These are phyloP conservation scores for Hymenoscyphus linearis DNA, from an alignment of 2,329 filamentous ascomycete genomes.

Conservation along the genomic window DNA sequence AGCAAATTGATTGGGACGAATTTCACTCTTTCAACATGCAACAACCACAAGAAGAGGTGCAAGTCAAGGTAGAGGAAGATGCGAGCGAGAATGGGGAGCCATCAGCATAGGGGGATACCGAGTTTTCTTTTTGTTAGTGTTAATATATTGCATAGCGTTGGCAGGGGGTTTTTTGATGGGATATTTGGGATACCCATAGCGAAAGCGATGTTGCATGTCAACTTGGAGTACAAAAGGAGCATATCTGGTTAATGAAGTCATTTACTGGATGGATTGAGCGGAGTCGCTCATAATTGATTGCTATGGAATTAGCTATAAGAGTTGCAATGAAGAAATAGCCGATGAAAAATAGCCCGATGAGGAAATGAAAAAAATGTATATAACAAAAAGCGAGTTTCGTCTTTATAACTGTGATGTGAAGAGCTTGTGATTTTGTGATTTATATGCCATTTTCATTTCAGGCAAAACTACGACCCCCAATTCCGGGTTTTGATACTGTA, in stretches of 20 bases:
- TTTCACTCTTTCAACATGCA: constrained; percentile 15
- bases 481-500: too few species aligned
- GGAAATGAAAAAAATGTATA: background rate
- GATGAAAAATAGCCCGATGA: background rate
- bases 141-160: constrained; percentile 24
- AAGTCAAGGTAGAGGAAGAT: constrained; percentile 22
- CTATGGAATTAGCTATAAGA: background rate
- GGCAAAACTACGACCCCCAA: too few species aligned
- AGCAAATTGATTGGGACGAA: constrained; percentile 26
- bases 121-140: constrained; percentile 7
- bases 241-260: constrained; percentile 2
- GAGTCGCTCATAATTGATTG: background rate
- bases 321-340: background rate
- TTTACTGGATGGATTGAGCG: background rate
- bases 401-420: too few species aligned
- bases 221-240: background rate
- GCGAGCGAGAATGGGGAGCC: constrained; percentile 5
- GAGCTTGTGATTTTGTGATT: background rate
- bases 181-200: constrained; percentile 7
- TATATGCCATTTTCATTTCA: too few species aligned
- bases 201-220: background rate
- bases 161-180: constrained; percentile 10
- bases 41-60: constrained; percentile 6
- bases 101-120: constrained; percentile 2
- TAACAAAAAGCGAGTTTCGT: background rate